These are phyloP conservation scores for Thalassiosira ordinaria DNA, from an alignment of 352 stramenopile genomes.

Conservation along the genomic window DNA sequence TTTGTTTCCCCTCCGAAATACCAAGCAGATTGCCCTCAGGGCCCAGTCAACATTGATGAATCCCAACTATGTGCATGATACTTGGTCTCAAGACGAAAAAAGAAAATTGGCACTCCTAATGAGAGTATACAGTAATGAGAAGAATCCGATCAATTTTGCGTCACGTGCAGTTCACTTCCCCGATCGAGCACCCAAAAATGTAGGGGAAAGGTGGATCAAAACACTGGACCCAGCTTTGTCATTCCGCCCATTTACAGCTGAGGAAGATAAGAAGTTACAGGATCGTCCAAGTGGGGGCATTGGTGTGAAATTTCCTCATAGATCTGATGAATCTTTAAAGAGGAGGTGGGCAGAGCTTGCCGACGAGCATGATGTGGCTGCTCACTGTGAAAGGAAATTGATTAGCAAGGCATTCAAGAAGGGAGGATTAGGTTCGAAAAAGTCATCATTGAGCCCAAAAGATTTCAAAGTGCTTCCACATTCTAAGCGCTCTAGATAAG, in stretches of 20 bases:
- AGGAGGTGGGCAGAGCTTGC: conserved; percentile 12
- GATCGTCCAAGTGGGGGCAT: conserved; percentile 3
- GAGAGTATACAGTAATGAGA: conserved; percentile 58
- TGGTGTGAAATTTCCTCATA: conserved; percentile 15
- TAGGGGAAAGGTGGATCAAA: conserved; percentile 61
- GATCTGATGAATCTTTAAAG: conserved; percentile 4
- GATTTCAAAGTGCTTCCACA: conserved; percentile 9
- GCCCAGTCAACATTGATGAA: conserved; percentile 60
- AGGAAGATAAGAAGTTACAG: conserved; percentile 44
- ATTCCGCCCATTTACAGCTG: conserved; percentile 23
- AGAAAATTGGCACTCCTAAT: conserved; percentile 60
- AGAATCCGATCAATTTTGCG: conserved; percentile 11
- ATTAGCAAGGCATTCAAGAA: conserved; percentile 13
- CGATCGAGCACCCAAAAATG: conserved; percentile 37
- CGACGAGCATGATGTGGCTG: conserved; percentile 18
- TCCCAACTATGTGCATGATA: conserved; percentile 57
- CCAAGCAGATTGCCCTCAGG: conserved; percentile 29
- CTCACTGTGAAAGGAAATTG: neutral
- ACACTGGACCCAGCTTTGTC: conserved; percentile 50
- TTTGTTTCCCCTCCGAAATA: conserved; percentile 48
- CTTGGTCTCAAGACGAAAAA: conserved; percentile 61
- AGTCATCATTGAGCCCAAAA: conserved; percentile 17
- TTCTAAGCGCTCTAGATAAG: neutral
- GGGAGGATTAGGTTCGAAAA: too few relatives aligned
- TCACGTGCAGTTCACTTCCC: conserved; percentile 43